Evolutionary conservation across 2,329 filamentous ascomycete species (phyloP).

Genomic region (Emergomyces orientalis): DNA sequence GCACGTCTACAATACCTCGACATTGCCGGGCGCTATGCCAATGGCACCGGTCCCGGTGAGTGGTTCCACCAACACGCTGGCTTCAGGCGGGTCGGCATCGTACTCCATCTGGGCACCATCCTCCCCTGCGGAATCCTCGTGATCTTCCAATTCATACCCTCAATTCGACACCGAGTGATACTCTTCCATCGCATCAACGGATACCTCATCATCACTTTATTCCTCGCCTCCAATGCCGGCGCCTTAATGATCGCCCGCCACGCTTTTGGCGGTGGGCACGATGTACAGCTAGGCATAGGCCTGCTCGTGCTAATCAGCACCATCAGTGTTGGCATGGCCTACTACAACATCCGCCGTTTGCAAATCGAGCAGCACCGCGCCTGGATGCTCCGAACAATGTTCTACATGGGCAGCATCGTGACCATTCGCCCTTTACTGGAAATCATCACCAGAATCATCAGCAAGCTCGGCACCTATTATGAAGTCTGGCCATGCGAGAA

Average conservation of each 20-base stretch:
- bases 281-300: conserved; percentile 40
- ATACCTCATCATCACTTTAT: conserved; percentile 45
- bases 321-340: conserved; percentile 39
- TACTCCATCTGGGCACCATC: conserved; percentile 35
- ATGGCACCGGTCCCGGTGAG: conserved; percentile 33
- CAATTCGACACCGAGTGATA: conserved; percentile 40
- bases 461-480: conserved; percentile 28
- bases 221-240: conserved; percentile 39
- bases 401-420: conserved; percentile 30
- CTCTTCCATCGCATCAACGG: conserved; percentile 53
- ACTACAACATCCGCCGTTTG: conserved; percentile 49
- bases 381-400: conserved; percentile 53
- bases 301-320: conserved; percentile 40
- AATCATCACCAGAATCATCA: conserved; percentile 35
- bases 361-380: conserved; percentile 56
- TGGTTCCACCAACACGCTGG: conserved; percentile 36
- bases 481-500: conserved; percentile 40
- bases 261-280: conserved; percentile 47
- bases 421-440: conserved; percentile 31
- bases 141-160: conserved; percentile 36
- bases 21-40: conserved; percentile 28
- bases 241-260: conserved; percentile 46
- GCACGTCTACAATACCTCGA: conserved; percentile 43
- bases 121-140: conserved; percentile 35
- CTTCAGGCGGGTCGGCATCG: conserved; percentile 32